phyloP scores from a whole-genome alignment of 371 early-diverging fungal species.

The Entomophthora muscae region DNA sequence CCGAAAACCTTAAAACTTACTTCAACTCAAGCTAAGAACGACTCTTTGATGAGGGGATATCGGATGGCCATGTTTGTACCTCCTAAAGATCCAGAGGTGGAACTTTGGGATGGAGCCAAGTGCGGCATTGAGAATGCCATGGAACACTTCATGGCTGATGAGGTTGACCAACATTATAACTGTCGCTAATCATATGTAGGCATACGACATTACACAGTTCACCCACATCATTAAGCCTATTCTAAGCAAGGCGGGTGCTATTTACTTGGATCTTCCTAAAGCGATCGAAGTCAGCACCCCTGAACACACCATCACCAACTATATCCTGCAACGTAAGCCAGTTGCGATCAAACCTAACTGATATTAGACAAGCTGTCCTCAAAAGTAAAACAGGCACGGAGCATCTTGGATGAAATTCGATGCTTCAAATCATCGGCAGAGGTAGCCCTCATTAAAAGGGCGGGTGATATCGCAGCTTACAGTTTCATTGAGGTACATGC shows the following conservation, averaged over 20 bases:
- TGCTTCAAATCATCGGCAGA: conserved; percentile 60
- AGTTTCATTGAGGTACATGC: conserved; percentile 47
- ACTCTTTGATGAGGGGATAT: conserved; percentile 38
- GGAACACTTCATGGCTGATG: conserved; percentile 69
- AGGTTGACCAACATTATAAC: conserved; percentile 25
- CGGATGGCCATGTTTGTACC: conserved; percentile 74
- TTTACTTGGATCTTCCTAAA: conserved; percentile 19
- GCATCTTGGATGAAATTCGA: conserved; percentile 48
- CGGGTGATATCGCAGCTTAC: conserved; percentile 54
- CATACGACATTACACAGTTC: conserved; percentile 4
- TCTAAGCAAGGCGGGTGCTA: conserved; percentile 13
- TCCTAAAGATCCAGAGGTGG: conserved; percentile 46
- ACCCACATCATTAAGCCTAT: neutral
- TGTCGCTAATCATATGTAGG: neutral
- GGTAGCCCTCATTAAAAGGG: conserved; percentile 54
- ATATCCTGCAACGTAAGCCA: neutral
- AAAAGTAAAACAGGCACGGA: conserved; percentile 30
- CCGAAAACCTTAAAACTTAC: neutral
- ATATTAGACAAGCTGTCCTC: conserved; percentile 5
- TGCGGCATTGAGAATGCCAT: conserved; percentile 66
- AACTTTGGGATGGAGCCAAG: conserved; percentile 87
- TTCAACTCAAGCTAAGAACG: conserved; percentile 26
- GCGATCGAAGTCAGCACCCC: neutral
- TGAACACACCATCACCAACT: conserved; percentile 6
- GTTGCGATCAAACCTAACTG: neutral